Conservation (phyloP, 2,329 filamentous ascomycete species). For the Beauveria sp. region DNA sequence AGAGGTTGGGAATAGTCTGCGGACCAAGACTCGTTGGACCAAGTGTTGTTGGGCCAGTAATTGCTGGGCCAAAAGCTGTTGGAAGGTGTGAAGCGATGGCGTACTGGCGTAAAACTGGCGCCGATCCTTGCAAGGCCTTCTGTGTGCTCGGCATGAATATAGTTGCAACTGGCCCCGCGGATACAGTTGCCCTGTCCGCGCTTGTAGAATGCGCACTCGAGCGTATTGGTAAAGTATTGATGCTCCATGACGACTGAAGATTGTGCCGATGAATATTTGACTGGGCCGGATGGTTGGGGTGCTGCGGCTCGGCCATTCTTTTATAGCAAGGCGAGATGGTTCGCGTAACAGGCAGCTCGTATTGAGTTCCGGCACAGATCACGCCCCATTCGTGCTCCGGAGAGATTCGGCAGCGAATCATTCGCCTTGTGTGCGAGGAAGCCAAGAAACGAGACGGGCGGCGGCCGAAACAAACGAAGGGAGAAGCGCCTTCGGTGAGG, state of each 20-base stretch:
- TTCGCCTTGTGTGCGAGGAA: not conserved
- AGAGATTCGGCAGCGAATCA: not conserved
- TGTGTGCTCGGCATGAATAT: not conserved
- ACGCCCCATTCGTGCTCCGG: not conserved
- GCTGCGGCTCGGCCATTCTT: not conserved
- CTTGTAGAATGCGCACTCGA: not conserved
- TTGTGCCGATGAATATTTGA: not conserved
- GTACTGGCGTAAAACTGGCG: not conserved
- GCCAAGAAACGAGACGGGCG: not conserved
- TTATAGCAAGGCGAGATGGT: not conserved
- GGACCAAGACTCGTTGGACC: too few relatives aligned
- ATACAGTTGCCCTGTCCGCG: not conserved
- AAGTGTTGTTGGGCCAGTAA: not conserved
- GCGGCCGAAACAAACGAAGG: not conserved
- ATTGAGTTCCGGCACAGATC: not conserved
- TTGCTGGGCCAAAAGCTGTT: not conserved
- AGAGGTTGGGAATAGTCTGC: not conserved
- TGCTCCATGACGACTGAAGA: not conserved
- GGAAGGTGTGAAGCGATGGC: not conserved
- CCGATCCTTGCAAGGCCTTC: not conserved
- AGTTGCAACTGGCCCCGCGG: not conserved
- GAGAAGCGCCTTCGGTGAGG: not conserved
- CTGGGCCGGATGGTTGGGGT: too few relatives aligned
- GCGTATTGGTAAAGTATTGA: too few relatives aligned
- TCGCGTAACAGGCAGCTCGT: not conserved